A percentile compares a stretch with the other conserved stretches of the same genome.
These are phyloP conservation scores for Lactarius psammicola DNA, from an alignment of 768 basidiomycete species.

Conservation along the genomic window DNA sequence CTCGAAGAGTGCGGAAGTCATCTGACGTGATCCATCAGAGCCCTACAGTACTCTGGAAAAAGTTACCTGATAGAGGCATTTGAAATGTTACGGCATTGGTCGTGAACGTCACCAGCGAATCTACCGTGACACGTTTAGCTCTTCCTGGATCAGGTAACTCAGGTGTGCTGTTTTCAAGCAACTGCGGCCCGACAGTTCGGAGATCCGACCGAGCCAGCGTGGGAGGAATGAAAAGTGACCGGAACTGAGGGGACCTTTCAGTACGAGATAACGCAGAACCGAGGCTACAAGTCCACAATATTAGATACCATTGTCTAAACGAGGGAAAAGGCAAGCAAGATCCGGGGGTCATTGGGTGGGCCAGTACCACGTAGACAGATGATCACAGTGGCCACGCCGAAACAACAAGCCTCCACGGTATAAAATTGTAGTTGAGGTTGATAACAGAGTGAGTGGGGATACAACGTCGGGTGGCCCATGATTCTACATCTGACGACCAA, in stretches of 20 bases:
- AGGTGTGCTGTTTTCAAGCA: not conserved
- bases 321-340: not conserved
- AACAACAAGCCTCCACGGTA: not conserved
- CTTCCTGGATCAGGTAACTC: not conserved
- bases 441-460: not conserved
- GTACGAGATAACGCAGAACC: not conserved
- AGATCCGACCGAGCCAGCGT: constrained; percentile 3
- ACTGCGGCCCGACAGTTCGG: not conserved
- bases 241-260: not conserved
- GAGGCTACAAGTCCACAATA: not conserved
- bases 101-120: constrained; percentile 3
- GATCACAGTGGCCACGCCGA: not conserved
- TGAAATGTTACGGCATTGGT: not conserved
- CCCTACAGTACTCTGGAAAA: not conserved
- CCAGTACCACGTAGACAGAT: not conserved
- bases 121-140: not conserved
- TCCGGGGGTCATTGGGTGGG: not conserved
- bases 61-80: not conserved
- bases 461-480: not conserved
- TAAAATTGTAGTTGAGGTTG: not conserved
- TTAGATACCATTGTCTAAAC: not conserved
- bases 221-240: not conserved
- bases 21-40: not conserved
- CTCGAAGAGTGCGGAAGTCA: not conserved
- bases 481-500: not conserved